Evolutionary conservation across 179 eudicot species (phyloP), one percentile per base, ranked within the genome.

Genomic region (Carnegiea gigantea): DNA sequence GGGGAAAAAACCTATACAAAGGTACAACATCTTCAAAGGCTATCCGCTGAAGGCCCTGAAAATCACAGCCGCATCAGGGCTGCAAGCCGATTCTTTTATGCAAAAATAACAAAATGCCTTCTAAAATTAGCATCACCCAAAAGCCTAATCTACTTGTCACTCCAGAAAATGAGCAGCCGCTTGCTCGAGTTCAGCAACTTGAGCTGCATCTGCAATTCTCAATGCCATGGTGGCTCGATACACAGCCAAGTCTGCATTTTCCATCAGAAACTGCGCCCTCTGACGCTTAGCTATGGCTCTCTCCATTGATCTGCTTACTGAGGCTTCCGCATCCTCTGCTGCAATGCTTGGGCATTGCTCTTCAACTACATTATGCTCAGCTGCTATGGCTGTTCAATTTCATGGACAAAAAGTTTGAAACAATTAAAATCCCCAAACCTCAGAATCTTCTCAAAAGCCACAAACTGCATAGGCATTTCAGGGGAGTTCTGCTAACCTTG

Each of bases 191-290:
- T 89, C 88, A 13, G 85, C 83, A 43, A 79, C 54, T 70, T 75
- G 84, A 77, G 91, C 89, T 38, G 93, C 91, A 79, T 92, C 98
- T 0, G 99, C 93, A 20, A 93, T 91, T 84, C 92, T 83, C 54
- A 93, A 83, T 26, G 98, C 97, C 91, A 95, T 90, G 18, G 91
- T 76, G 6, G 99, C 99, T 84, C 90, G 89, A 80, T 93, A 95
- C 68, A 90, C 85, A 5, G 89, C 94, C 83, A 90, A 24, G 77
- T 95, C 99, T 8, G 99, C 99, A 79, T 84, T 88, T 84, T 89
- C 95, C 97, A 92, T 89, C 70, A 93, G 88, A 76, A 80, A 60
- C 86, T 95, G 99, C 0, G 97, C 99, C 82, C 84, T 87, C 73
- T 84, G 90, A 17, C 99, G 95, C 88, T 92, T 93, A 48, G 18